Evolutionary conservation across 805 yeast genomes (phyloP), one percentile per base, ranked within the genome.

Genomic region (Pichia nakasei): DNA sequence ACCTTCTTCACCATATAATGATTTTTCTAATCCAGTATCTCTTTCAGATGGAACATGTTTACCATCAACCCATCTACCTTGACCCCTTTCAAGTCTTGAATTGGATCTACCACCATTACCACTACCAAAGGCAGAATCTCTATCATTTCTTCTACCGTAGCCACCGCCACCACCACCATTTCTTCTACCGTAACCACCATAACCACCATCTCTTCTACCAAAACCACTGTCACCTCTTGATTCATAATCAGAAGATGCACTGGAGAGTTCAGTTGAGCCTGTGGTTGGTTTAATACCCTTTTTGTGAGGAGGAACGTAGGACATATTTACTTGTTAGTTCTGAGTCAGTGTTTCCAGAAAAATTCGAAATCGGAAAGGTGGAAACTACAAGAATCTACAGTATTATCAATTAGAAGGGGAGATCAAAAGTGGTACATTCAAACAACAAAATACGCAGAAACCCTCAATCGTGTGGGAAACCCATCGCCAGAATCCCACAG

Each of bases 21-120:
- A 88, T 45, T 72, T 56, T 70, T 93, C 98, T 53, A 81, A 58
- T 46, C 71, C 70, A 57, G 76, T 78, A 65, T 85, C 83, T 52
- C 68, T 73, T 45, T 80, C 75, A 48, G 95, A 86, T 47, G 95
- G 95, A 52, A 79, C 72, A 63, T 91, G 97, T 60, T 77, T 78
- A 55, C 97, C 97, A 60, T 88, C 83, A 44, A 72, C 81, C 76
- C 87, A 93, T 52, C 73, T 72, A 56, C 98, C 98, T 53, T 77
- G 82, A 52, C 82, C 82, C 55, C 39, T 42, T 36, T 9, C 15
- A 46, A 41, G 32, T 62, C 54, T 39, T 60, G 57, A 45, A 60
- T 51, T n/a, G 41, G 55, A 54, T 37, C 67, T 63, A 29, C 41
- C 35, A 19, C 38, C 38, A 46, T 59, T 55, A 39, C 58, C 51